Conservation (phyloP, 305 asterid genomes). For the Fraxinus greggii region DNA sequence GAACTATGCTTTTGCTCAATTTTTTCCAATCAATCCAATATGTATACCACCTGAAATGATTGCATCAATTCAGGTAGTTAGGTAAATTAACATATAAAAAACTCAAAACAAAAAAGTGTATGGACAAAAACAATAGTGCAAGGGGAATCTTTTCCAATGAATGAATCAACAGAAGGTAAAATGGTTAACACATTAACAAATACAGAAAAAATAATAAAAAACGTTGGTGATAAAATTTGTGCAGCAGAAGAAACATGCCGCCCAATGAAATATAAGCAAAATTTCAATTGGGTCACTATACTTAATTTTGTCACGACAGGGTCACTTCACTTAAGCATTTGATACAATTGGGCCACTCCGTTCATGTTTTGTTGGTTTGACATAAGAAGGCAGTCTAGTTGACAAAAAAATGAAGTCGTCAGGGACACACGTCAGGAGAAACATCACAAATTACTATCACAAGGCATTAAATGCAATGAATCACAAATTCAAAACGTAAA, state of each 20-base stretch:
- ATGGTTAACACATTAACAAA: background rate
- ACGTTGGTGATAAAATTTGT: background rate
- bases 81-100: background rate
- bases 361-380: background rate
- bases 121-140: background rate
- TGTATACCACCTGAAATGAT: background rate
- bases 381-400: background rate
- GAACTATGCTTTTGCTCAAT: background rate
- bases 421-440: background rate
- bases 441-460: background rate
- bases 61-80: background rate
- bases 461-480: background rate
- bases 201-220: background rate
- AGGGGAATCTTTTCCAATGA: background rate
- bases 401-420: background rate
- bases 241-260: background rate
- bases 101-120: background rate
- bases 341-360: background rate
- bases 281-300: background rate
- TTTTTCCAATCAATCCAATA: background rate
- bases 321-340: background rate
- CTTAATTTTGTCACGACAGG: background rate
- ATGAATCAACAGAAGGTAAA: background rate
- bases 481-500: background rate
- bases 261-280: background rate